These are phyloP conservation scores for Penicillium verhagenii DNA, from an alignment of 495 filamentous ascomycete species.

Conservation along the genomic window DNA sequence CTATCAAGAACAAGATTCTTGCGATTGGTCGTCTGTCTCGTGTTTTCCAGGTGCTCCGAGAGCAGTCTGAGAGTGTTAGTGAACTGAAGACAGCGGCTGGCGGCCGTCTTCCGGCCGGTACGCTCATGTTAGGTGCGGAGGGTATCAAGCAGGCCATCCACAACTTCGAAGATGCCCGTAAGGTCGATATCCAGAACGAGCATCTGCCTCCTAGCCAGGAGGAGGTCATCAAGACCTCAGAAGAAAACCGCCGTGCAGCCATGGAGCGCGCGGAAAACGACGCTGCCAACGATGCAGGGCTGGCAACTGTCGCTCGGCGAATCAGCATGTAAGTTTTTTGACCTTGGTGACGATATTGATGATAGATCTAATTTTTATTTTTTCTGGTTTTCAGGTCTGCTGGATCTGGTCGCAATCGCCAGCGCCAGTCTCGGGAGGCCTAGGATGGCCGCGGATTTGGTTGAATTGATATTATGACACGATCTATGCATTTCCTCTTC, in stretches of 20 bases:
- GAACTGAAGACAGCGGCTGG: conserved; percentile 97
- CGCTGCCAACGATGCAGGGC: conserved; percentile 84
- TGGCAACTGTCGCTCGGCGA: conserved; percentile 80
- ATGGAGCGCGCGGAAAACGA: conserved; percentile 80
- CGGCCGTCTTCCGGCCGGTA: conserved; percentile 89
- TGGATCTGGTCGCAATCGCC: conserved; percentile 36
- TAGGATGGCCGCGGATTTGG: conserved; percentile 14
- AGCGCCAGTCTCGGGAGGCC: conserved; percentile 27
- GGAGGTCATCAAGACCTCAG: conserved; percentile 76
- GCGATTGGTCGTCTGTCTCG: conserved; percentile 95
- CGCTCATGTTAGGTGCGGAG: conserved; percentile 95
- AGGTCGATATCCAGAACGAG: conserved; percentile 97
- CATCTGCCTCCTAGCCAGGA: conserved; percentile 87
- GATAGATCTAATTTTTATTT: conserved; percentile 7
- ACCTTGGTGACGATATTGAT: neutral
- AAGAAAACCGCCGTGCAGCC: conserved; percentile 76
- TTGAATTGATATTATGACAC: conserved; percentile 30
- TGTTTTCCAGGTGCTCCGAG: conserved; percentile 96
- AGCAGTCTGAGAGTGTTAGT: conserved; percentile 94
- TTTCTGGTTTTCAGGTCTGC: conserved; percentile 40
- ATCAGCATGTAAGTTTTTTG: conserved; percentile 84
- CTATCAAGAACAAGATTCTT: conserved; percentile 99
- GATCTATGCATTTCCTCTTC: conserved; percentile 28
- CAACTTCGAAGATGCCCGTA: conserved; percentile 95
- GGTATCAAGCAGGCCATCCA: conserved; percentile 99